phyloP scores from a whole-genome alignment of 495 filamentous ascomycete genomes.

The Lasiosphaeria miniovina region DNA sequence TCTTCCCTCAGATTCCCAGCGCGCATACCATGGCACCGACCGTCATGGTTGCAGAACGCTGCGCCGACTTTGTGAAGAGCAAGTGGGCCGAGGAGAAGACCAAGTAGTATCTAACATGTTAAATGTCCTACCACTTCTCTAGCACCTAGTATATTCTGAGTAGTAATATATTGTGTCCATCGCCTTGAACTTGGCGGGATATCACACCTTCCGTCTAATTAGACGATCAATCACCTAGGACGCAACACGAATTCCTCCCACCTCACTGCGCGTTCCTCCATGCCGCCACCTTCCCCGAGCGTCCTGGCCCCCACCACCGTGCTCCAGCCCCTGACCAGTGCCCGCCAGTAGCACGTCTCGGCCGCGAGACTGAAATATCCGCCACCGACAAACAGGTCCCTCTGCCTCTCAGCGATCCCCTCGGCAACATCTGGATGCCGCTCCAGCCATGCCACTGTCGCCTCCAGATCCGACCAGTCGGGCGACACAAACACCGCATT shows the following conservation, averaged over 20 bases:
- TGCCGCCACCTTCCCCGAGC: conserved; percentile 21
- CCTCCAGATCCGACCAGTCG: conserved; percentile 52
- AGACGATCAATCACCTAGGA: no score
- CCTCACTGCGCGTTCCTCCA: conserved; percentile 32
- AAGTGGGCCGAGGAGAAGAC: conserved; percentile 16
- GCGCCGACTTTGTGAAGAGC: conserved; percentile 47
- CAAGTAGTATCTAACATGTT: no score
- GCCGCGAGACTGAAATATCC: conserved; percentile 51
- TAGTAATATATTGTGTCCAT: no score
- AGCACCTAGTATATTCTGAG: no score
- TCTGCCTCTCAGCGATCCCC: conserved; percentile 48
- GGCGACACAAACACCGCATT: conserved; percentile 52
- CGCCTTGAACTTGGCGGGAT: no score
- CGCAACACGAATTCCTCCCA: conserved; percentile 38
- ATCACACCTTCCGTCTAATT: no score
- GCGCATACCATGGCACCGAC: conserved; percentile 46
- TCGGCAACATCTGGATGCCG: conserved; percentile 40
- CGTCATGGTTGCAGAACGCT: conserved; percentile 52
- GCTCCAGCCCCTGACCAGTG: conserved; percentile 46
- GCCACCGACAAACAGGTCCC: conserved; percentile 40
- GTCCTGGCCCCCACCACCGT: conserved; percentile 28
- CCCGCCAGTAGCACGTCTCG: conserved; percentile 55
- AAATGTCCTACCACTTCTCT: no score
- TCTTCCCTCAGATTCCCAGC: conserved; percentile 47
- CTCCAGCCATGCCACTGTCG: conserved; percentile 42